These are phyloP conservation scores for Amanita fuliginea DNA, from an alignment of 768 basidiomycete species.

Conservation along the genomic window DNA sequence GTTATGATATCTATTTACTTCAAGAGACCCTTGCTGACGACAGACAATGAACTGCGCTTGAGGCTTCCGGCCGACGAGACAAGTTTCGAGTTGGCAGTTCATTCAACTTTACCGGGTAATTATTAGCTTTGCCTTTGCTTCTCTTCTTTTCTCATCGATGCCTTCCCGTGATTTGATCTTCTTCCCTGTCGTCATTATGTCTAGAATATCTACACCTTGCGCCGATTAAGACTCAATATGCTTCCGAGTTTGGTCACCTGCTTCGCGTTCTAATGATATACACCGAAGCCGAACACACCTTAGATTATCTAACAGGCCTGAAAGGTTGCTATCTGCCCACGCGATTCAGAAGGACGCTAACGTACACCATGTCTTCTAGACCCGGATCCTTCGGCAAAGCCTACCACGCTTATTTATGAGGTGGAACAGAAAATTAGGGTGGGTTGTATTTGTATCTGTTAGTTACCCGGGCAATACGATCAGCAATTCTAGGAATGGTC, in stretches of 20 bases:
- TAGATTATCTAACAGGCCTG: conserved; percentile 41
- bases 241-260: conserved; percentile 69
- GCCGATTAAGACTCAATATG: conserved; percentile 45
- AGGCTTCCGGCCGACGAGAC: conserved; percentile 76
- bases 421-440: conserved; percentile 2
- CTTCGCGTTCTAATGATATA: conserved; percentile 61
- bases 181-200: conserved; percentile 4
- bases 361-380: not conserved
- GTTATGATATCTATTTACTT: conserved; percentile 33
- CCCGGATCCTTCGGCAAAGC: not conserved
- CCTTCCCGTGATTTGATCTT: conserved; percentile 3
- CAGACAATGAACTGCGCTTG: conserved; percentile 40
- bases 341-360: not conserved
- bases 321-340: conserved; percentile 12
- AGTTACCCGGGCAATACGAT: not conserved
- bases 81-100: conserved; percentile 63
- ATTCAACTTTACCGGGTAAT: conserved; percentile 43
- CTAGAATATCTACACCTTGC: conserved; percentile 62
- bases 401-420: not conserved
- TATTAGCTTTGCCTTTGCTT: conserved; percentile 7
- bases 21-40: conserved; percentile 30
- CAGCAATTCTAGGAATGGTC: conserved; percentile 42
- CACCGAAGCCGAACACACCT: conserved; percentile 42
- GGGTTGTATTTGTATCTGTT: not conserved
- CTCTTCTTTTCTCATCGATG: conserved; percentile 2